phyloP scores from a whole-genome alignment of 2,329 filamentous ascomycete species.

The Zasmidium angulare region DNA sequence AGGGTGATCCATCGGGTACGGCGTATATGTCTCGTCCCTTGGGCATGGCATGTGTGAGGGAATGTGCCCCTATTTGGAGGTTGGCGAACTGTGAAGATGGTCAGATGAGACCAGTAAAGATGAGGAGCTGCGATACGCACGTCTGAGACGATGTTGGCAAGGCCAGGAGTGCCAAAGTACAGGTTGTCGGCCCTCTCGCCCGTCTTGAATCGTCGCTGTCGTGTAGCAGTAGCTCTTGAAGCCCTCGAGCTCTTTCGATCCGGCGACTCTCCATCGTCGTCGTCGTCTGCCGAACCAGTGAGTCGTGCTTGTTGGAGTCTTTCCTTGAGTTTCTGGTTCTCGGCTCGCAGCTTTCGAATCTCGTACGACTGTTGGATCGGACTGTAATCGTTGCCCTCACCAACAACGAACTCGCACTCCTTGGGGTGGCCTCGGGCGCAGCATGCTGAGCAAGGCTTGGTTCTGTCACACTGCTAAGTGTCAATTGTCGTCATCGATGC shows the following conservation, averaged over 20 bases:
- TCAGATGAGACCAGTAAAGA: conserved; percentile 7
- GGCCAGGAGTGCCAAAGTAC: conserved; percentile 52
- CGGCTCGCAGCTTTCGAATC: conserved; percentile 46
- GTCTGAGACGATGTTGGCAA: conserved; percentile 49
- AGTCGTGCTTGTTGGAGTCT: conserved; percentile 36
- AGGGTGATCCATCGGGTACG: conserved; percentile 33
- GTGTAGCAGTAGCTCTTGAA: conserved; percentile 25
- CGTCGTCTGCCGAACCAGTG: conserved; percentile 38
- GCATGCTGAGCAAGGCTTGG: conserved; percentile 50
- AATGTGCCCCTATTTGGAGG: conserved; percentile 41
- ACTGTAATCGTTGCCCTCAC: conserved; percentile 47
- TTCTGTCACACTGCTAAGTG: conserved; percentile 47
- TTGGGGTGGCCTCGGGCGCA: conserved; percentile 49
- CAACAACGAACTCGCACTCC: conserved; percentile 47
- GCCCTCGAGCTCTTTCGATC: conserved; percentile 26
- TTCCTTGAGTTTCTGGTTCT: conserved; percentile 48
- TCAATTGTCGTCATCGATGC: conserved; percentile 7
- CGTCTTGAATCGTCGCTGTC: conserved; percentile 38
- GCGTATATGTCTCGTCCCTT: conserved; percentile 42
- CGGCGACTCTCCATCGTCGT: conserved; percentile 34
- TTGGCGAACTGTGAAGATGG: conserved; percentile 41
- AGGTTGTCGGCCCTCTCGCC: conserved; percentile 46
- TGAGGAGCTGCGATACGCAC: conserved; percentile 36
- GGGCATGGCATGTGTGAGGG: conserved; percentile 44
- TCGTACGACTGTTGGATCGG: conserved; percentile 51